Percentiles rank a stretch among this genome's conserved stretches.
phyloP scores from a whole-genome alignment of 345 rosid genomes.

The Boechera stricta region DNA sequence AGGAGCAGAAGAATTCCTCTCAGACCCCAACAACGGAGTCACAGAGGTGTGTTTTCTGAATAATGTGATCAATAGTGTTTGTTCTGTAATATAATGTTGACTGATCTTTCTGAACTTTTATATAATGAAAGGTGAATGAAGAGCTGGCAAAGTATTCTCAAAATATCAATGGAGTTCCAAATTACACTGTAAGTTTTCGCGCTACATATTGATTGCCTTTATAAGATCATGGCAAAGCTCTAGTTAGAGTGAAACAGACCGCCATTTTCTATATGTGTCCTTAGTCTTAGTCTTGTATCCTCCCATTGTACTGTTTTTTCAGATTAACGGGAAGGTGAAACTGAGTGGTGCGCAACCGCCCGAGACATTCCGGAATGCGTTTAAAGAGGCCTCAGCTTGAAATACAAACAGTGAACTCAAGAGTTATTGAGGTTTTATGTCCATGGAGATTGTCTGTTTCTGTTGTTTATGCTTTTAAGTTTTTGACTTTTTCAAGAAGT shows the following conservation, averaged over 20 bases:
- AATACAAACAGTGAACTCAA: not conserved
- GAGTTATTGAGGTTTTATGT: conserved; percentile 2
- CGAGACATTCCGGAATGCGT: conserved; percentile 71
- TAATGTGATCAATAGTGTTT: not conserved
- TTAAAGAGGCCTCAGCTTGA: conserved; percentile 56
- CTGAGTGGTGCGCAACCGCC: conserved; percentile 85
- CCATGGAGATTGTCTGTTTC: conserved; percentile 1
- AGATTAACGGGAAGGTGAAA: conserved; percentile 81
- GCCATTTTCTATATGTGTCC: not conserved
- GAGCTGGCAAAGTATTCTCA: conserved; percentile 70
- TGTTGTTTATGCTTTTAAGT: conserved; percentile 1
- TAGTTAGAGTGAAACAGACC: not conserved
- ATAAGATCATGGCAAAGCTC: not conserved
- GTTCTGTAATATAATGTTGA: not conserved
- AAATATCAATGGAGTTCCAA: conserved; percentile 73
- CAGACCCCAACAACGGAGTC: conserved; percentile 71
- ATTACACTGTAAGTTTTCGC: conserved; percentile 62
- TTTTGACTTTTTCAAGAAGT: conserved; percentile 8
- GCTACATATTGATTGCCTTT: not conserved
- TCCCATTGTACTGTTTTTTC: conserved; percentile 37
- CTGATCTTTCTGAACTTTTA: not conserved
- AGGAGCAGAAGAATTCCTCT: conserved; percentile 83
- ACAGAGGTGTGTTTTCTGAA: conserved; percentile 46
- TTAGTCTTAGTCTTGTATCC: not conserved
- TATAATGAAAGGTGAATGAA: conserved; percentile 62